These are phyloP conservation scores for Digitaria exilis DNA, from an alignment of 202 grass and related monocot genomes.

Conservation along the genomic window DNA sequence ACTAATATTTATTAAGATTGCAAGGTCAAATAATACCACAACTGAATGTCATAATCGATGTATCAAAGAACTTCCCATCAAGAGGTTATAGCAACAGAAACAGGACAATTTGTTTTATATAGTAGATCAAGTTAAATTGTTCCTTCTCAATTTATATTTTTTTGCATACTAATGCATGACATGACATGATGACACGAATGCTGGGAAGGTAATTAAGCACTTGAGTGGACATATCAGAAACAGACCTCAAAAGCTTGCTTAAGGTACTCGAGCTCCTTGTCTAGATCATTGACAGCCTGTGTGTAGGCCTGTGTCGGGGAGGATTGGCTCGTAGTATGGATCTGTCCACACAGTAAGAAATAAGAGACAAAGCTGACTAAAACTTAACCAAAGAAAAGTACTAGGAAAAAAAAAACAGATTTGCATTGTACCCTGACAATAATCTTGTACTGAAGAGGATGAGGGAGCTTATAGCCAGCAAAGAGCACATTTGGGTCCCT, in stretches of 20 bases:
- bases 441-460: conserved; percentile 95
- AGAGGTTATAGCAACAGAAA: neutral
- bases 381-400: neutral
- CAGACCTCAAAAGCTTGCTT: conserved; percentile 84
- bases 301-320: conserved; percentile 85
- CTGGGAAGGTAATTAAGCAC: conserved; percentile 4
- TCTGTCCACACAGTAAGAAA: conserved; percentile 44
- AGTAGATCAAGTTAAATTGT: neutral
- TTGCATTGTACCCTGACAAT: conserved; percentile 67
- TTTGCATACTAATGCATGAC: neutral
- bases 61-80: neutral
- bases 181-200: neutral
- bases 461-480: conserved; percentile 95
- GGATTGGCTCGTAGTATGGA: conserved; percentile 87
- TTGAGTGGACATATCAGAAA: neutral
- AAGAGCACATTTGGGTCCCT: conserved; percentile 94
- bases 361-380: neutral
- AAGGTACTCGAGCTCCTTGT: conserved; percentile 84
- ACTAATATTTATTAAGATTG: neutral
- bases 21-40: neutral
- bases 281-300: conserved; percentile 80
- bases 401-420: neutral
- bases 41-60: neutral
- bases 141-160: neutral
- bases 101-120: neutral